Base-by-base conservation (phyloP, 345 rosid species). In the Populus deltoides region DNA sequence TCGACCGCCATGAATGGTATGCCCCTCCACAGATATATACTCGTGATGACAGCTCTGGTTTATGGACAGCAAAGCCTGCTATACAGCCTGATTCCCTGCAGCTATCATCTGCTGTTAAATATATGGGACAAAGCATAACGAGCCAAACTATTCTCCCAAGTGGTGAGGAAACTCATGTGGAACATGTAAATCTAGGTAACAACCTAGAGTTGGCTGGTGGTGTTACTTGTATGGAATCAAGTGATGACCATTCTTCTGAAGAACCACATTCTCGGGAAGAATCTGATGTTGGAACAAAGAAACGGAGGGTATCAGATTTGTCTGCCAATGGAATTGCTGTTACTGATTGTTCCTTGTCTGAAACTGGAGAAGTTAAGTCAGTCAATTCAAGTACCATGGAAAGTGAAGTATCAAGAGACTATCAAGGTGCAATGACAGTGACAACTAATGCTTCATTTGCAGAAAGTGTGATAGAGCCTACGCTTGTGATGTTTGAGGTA, bases 401-500 rank as follows among this genome's bases (percentile, higher is more conserved):
- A 84, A 81, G 75, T 91, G 74, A 83, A 31, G 76, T 69, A 79
- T 79, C 74, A 78, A 86, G 89, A 71, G 90, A 88, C 73, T 71
- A 77, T 81, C 86, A 86, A 71, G 87, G 84, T 77, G 77, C 90
- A 80, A 80, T 83, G 45, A 87, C 86, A 47, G 81, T 81, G 39
- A 39, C 89, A 51, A 85, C 90, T 70, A 91, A 88, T 89, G 91
- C 97, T 81, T 90, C 97, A 75, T 82, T 80, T 77, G 94, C 99
- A 53, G 98, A 96, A 83, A 85, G 86, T 77, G 92, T 88, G 68
- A 89, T 96, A 77, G 98, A 93, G 87, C 98, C 99, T 20, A 88
- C 97, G 67, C 97, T 96, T 85, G 98, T 96, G 72, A 89, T 92
- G 98, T 85, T 93, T 86, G 99, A 96, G 97, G 99, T 96, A 89